Conservation (phyloP, 768 basidiomycete genomes). For the Sarcomyxa edulis region DNA sequence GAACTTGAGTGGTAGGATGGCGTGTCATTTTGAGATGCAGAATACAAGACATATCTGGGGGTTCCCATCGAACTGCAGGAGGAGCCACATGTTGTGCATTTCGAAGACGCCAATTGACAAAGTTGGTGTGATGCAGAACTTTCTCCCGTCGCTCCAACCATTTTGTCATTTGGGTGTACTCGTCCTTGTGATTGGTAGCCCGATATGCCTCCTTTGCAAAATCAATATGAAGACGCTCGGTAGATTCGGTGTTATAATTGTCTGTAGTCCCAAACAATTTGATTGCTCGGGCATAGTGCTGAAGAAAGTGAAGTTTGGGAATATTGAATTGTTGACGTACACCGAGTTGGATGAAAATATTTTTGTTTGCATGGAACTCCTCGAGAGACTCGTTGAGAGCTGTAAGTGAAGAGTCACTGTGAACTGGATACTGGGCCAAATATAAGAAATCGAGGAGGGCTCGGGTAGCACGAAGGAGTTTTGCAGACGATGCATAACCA, state of each 20-base stretch:
- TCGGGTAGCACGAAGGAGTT: slow-evolving; percentile 8
- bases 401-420: slow-evolving; percentile 10
- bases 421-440: slow-evolving; percentile 11
- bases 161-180: slow-evolving; percentile 21
- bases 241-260: slow-evolving; percentile 28
- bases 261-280: slow-evolving; percentile 20
- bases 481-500: not conserved
- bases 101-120: too few species aligned
- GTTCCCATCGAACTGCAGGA: too few species aligned
- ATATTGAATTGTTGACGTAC: slow-evolving; percentile 19
- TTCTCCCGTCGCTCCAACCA: too few species aligned
- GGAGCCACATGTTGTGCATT: slow-evolving; percentile 1
- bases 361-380: slow-evolving; percentile 9
- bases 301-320: slow-evolving; percentile 26
- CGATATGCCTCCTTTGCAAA: slow-evolving; percentile 9
- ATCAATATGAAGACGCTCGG: slow-evolving; percentile 31
- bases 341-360: slow-evolving; percentile 12
- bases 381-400: slow-evolving; percentile 11
- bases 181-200: slow-evolving; percentile 19
- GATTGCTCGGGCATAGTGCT: slow-evolving; percentile 22
- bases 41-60: slow-evolving; percentile 8
- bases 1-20: slow-evolving; percentile 19
- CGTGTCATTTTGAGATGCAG: slow-evolving; percentile 16
- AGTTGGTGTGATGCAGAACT: too few species aligned
- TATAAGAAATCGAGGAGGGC: slow-evolving; percentile 20